These are phyloP conservation scores for Malassezia yamatoensis DNA, from an alignment of 1,284 basidiomycete genomes.

Conservation along the genomic window DNA sequence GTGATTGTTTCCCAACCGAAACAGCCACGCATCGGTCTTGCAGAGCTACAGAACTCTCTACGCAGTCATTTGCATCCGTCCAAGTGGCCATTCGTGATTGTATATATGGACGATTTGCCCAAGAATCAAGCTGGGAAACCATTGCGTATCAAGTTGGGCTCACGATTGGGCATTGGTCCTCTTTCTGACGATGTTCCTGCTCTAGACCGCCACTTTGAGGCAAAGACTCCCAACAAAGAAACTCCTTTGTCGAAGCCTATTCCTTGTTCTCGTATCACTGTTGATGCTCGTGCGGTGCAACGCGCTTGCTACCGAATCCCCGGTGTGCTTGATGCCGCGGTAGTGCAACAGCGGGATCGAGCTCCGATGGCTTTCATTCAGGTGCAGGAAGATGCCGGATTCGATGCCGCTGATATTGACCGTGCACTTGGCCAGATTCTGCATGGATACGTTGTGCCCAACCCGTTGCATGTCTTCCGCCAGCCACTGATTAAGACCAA, in stretches of 20 bases:
- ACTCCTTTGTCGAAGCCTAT: constrained; percentile 44
- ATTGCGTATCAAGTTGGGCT: constrained; percentile 47
- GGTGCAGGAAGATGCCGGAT: constrained; percentile 46
- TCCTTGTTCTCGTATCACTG: constrained; percentile 42
- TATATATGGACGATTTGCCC: constrained; percentile 48
- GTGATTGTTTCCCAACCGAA: constrained; percentile 46
- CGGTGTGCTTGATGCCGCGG: constrained; percentile 45
- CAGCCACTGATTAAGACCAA: constrained; percentile 44
- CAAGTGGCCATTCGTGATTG: constrained; percentile 47
- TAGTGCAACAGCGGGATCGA: constrained; percentile 44
- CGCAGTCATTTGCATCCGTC: constrained; percentile 45
- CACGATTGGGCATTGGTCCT: constrained; percentile 43
- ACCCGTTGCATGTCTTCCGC: constrained; percentile 48
- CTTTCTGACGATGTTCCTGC: constrained; percentile 45
- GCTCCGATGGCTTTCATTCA: constrained; percentile 47
- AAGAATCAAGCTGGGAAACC: constrained; percentile 48
- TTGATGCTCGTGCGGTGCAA: constrained; percentile 46
- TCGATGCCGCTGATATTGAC: constrained; percentile 47
- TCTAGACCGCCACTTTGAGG: constrained; percentile 47
- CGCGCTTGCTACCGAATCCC: constrained; percentile 47
- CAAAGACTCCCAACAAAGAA: constrained; percentile 43
- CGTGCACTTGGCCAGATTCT: constrained; percentile 45
- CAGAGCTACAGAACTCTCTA: constrained; percentile 46
- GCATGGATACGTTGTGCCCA: constrained; percentile 47
- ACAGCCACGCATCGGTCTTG: constrained; percentile 45